A percentile compares a stretch with the other conserved stretches of the same genome.
These are phyloP conservation scores for Albatrellus ellisii DNA, from an alignment of 768 basidiomycete species.

Conservation along the genomic window DNA sequence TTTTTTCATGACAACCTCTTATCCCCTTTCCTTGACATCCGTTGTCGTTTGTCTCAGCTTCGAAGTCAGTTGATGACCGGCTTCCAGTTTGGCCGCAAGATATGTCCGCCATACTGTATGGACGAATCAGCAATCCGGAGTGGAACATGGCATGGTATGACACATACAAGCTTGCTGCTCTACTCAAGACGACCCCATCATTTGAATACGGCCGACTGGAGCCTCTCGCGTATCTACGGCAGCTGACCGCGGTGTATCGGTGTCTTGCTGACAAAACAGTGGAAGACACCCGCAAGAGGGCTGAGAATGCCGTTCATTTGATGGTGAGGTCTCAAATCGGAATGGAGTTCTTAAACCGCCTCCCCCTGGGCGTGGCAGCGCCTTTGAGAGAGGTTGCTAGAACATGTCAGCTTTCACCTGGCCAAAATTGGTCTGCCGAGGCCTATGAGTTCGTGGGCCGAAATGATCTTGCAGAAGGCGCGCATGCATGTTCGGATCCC, in stretches of 20 bases:
- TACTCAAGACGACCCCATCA: conserved; percentile 35
- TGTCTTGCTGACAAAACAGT: conserved; percentile 42
- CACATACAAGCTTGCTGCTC: conserved; percentile 28
- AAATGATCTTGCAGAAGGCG: conserved; percentile 59
- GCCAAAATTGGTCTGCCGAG: conserved; percentile 55
- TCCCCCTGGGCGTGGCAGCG: conserved; percentile 60
- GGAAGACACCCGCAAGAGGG: conserved; percentile 43
- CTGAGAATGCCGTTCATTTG: conserved; percentile 46
- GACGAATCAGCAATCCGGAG: conserved; percentile 46
- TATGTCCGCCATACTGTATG: conserved; percentile 49
- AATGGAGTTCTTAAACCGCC: conserved; percentile 33
- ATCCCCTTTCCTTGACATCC: conserved; percentile 3
- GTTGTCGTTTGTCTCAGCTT: not conserved
- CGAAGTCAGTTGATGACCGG: conserved; percentile 48
- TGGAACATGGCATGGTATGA: conserved; percentile 42
- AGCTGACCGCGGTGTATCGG: conserved; percentile 43
- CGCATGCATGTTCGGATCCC: conserved; percentile 32
- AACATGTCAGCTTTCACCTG: conserved; percentile 70
- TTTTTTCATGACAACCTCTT: not conserved
- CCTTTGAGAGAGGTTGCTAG: conserved; percentile 81
- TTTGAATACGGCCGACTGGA: conserved; percentile 51
- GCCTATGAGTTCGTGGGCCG: conserved; percentile 61
- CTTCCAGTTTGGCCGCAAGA: conserved; percentile 73
- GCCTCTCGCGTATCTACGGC: conserved; percentile 39
- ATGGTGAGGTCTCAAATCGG: conserved; percentile 38